Base-by-base conservation (phyloP, 768 basidiomycete species). In the Lentinula aciculospora region DNA sequence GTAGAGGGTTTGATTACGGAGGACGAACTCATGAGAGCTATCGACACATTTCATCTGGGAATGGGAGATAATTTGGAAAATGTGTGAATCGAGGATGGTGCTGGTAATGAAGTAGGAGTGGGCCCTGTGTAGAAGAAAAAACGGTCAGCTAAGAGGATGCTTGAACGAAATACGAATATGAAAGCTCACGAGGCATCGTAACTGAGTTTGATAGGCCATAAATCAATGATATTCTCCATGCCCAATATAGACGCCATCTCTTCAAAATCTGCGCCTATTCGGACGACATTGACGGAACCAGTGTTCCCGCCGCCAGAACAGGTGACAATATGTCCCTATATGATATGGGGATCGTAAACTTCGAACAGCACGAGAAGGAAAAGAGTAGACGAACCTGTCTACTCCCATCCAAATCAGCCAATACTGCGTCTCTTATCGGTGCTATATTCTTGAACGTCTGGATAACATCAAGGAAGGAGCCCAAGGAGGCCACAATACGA, bases 271-370 rank as follows among this genome's bases (percentile, higher is more conserved):
- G 92, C 90, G 2, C 94, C 94, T 57, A 84, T 90, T 60, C 90
- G 78, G 19, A 97, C 78, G 29, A 94, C 70, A 48, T 88, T 86
- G 15, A 97, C 64, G 9, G 86, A 84, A 2, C 94, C 94, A 2
- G 84, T 81, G 60, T 83, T 91, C 49, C 78, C 78, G 1, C 83
- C 88, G 4, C 94, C 94, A 3, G 92, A 94, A 64, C 90, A 92
- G 1, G 92, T 92, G 3, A 96, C 83, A 40, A 95, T 81, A 68
- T 89, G 86, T n/a, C 75, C 77, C 89, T 94, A 61, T 1, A 40
- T 15, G n/a, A n/a, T n/a, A n/a, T n/a, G n/a, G n/a, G n/a, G n/a
- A n/a, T n/a, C n/a, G n/a, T n/a, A n/a, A n/a, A n/a, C n/a, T n/a
- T n/a, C n/a, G n/a, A n/a, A n/a, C n/a, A n/a, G n/a, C n/a, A n/a